Conservation (phyloP, 192 early-diverging fungal species). For the Coemansia sp. region DNA sequence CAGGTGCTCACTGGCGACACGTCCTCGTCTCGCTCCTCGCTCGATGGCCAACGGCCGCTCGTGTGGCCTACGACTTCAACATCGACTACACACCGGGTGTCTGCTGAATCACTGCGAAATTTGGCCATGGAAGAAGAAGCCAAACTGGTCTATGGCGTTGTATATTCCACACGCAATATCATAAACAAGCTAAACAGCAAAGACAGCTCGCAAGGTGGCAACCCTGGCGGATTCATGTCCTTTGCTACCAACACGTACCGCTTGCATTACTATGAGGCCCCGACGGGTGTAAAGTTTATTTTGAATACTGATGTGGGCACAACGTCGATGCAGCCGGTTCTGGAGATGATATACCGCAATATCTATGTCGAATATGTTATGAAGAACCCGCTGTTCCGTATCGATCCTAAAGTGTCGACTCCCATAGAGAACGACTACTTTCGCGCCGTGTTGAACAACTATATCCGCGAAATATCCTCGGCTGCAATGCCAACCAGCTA, state of each 20-base stretch:
- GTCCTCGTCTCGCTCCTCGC: conserved; percentile 10
- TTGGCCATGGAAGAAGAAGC: conserved; percentile 73
- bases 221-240: conserved; percentile 44
- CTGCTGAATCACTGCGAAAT: conserved; percentile 20
- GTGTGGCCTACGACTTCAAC: conserved; percentile 30
- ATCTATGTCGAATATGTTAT: conserved; percentile 93
- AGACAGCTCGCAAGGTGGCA: conserved; percentile 35
- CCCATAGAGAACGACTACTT: conserved; percentile 57
- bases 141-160: conserved; percentile 96
- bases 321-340: conserved; percentile 64
- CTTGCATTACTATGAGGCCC: conserved; percentile 88
- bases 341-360: conserved; percentile 79
- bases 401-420: conserved; percentile 42
- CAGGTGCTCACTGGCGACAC: conserved; percentile 11
- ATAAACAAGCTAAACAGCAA: conserved; percentile 73
- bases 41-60: conserved; percentile 22
- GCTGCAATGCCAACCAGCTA: conserved; percentile 15
- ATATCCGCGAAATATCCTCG: conserved; percentile 40
- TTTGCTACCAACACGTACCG: conserved; percentile 84
- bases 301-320: conserved; percentile 75
- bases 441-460: conserved; percentile 49
- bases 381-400: conserved; percentile 77
- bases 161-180: conserved; percentile 85
- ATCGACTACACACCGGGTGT: conserved; percentile 15
- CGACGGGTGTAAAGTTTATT: conserved; percentile 85